phyloP scores from a whole-genome alignment of 345 rosid species.

The Euphorbia tirucalli region DNA sequence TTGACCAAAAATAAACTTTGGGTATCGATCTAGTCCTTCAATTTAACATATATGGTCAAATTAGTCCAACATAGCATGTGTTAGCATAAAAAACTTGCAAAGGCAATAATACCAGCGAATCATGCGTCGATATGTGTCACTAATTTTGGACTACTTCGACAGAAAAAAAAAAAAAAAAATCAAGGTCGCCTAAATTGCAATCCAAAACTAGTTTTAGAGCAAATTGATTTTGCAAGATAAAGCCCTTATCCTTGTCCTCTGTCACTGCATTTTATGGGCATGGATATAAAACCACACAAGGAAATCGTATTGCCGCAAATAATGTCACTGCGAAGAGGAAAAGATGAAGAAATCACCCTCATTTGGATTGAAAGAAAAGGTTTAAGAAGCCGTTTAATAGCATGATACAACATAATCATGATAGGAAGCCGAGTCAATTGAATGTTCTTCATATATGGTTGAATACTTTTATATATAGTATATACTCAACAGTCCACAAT shows the following conservation, averaged over 20 bases:
- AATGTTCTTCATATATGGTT: not conserved
- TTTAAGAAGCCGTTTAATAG: not conserved
- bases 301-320: not conserved
- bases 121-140: too few relatives aligned
- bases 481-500: not conserved
- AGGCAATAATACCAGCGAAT: too few relatives aligned
- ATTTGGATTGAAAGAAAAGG: not conserved
- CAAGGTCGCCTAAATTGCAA: too few relatives aligned
- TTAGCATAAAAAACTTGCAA: too few relatives aligned
- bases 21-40: too few relatives aligned
- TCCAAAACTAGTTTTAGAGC: too few relatives aligned
- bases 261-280: not conserved
- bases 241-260: not conserved
- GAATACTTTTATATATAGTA: not conserved
- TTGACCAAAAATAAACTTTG: too few relatives aligned
- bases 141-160: too few relatives aligned
- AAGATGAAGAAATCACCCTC: not conserved
- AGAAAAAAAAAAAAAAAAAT: too few relatives aligned
- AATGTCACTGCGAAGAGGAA: not conserved
- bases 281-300: not conserved
- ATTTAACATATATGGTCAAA: too few relatives aligned
- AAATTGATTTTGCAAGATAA: too few relatives aligned
- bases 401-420: not conserved
- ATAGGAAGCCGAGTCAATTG: not conserved
- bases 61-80: too few relatives aligned